A percentile compares a stretch with the other conserved stretches of the same genome.
Evolutionary conservation across 345 rosid species (phyloP).

Genomic region (Syzygium aqueum): DNA sequence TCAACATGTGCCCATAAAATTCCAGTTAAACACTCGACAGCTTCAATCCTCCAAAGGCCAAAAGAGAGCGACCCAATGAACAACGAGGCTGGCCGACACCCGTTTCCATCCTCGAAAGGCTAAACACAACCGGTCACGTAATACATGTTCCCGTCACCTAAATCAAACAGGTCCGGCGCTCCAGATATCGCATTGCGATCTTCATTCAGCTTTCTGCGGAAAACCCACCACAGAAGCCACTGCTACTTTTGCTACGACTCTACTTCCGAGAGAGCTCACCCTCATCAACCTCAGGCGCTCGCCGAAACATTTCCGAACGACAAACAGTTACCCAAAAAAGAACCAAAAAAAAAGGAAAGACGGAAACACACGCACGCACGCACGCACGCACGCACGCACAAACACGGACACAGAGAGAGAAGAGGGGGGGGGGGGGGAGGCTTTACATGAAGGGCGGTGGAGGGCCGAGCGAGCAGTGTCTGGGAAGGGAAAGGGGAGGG

Average conservation of each 20-base stretch:
- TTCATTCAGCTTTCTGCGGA: not conserved
- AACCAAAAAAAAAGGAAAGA: not conserved
- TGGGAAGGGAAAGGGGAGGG: constrained; percentile 20
- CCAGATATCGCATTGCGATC: not conserved
- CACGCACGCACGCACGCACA: too few species aligned
- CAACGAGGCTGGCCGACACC: not conserved
- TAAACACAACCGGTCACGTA: not conserved
- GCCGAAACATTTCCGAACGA: not conserved
- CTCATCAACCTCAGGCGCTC: not conserved
- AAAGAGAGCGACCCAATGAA: not conserved
- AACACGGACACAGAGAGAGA: too few species aligned
- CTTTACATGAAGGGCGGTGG: constrained; percentile 39
- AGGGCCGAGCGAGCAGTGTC: constrained; percentile 22
- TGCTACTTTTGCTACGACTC: not conserved
- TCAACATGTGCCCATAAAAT: not conserved
- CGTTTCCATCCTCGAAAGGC: not conserved
- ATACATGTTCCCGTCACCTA: not conserved
- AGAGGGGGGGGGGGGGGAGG: too few species aligned
- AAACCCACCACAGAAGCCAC: not conserved
- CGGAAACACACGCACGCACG: not conserved
- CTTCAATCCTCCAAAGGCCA: not conserved
- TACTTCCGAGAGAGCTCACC: not conserved
- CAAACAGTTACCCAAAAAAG: not conserved
- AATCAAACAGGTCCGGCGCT: not conserved
- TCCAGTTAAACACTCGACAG: not conserved